These are phyloP conservation scores for Neolentinus lepideus DNA, from an alignment of 1,284 basidiomycete species.

Conservation along the genomic window DNA sequence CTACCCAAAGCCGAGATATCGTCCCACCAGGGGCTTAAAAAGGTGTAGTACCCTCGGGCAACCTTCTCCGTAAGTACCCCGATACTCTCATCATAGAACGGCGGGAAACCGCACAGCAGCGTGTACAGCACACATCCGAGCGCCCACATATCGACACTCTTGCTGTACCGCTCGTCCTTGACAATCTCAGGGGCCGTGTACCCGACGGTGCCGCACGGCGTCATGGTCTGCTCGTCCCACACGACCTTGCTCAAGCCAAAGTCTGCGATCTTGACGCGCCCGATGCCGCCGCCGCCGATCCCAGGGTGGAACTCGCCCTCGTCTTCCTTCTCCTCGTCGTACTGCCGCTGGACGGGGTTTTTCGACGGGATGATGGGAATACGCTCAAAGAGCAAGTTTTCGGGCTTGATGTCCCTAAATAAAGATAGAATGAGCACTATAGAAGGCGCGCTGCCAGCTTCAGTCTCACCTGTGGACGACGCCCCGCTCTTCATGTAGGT, in stretches of 20 bases:
- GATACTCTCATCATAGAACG: constrained; percentile 99
- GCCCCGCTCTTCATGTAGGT: constrained; percentile 96
- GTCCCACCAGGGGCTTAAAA: constrained; percentile 99
- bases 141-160: constrained; percentile 99
- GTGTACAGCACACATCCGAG: constrained; percentile 98
- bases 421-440: not conserved
- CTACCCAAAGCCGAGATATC: constrained; percentile 80
- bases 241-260: constrained; percentile 98
- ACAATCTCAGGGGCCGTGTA: constrained; percentile 99
- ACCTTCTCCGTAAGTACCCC: constrained; percentile 98
- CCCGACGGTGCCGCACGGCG: constrained; percentile 97
- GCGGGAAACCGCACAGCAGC: constrained; percentile 95
- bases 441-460: not conserved
- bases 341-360: constrained; percentile 70
- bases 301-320: constrained; percentile 94
- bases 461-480: constrained; percentile 77
- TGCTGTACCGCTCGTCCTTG: constrained; percentile 97
- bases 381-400: constrained; percentile 92
- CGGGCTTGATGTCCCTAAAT: constrained; percentile 89
- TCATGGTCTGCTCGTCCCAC: constrained; percentile 99
- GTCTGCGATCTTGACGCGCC: constrained; percentile 97
- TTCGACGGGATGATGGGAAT: constrained; percentile 92
- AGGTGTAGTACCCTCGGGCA: constrained; percentile 95
- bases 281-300: constrained; percentile 94
- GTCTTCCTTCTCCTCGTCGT: constrained; percentile 98